Percentiles rank a stretch among this genome's conserved stretches.
Evolutionary conservation across 352 stramenopile species (phyloP).

Genomic region (Phytophthora fragariaefolia): DNA sequence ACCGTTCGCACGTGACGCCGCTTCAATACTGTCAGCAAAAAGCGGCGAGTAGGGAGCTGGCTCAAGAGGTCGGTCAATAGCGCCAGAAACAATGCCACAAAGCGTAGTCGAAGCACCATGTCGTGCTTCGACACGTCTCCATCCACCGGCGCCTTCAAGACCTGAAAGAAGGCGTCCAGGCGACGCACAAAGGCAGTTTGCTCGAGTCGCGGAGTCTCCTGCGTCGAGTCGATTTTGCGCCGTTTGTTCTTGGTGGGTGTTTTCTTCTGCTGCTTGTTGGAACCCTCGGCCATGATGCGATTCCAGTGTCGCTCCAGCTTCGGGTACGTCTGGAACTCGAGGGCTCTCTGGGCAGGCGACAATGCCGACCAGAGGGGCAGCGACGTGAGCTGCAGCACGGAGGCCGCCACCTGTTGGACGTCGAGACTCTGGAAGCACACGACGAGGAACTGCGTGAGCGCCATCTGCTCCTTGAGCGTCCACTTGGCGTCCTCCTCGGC

Average conservation of each 20-base stretch:
- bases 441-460: slow-evolving; percentile 68
- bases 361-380: slow-evolving; percentile 67
- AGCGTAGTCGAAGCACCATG: slow-evolving; percentile 38
- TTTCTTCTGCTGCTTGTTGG: slow-evolving; percentile 17
- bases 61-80: slow-evolving; percentile 88
- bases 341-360: slow-evolving; percentile 56
- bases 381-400: slow-evolving; percentile 69
- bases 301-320: slow-evolving; percentile 77
- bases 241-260: slow-evolving; percentile 43
- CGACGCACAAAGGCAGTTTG: slow-evolving; percentile 44
- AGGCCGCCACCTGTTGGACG: slow-evolving; percentile 52
- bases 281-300: slow-evolving; percentile 32
- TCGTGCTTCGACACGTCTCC: slow-evolving; percentile 30
- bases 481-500: slow-evolving; percentile 40
- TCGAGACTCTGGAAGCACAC: slow-evolving; percentile 69
- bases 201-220: slow-evolving; percentile 18
- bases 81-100: slow-evolving; percentile 72
- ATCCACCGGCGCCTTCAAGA: slow-evolving; percentile 37
- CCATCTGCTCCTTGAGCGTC: slow-evolving; percentile 58
- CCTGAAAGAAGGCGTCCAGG: slow-evolving; percentile 57
- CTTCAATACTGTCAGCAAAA: slow-evolving; percentile 73
- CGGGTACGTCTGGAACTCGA: slow-evolving; percentile 71
- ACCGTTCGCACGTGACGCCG: slow-evolving; percentile 61
- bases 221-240: slow-evolving; percentile 35
- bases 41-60: slow-evolving; percentile 91